Base-by-base conservation (phyloP, 2,329 filamentous ascomycete species). In the Reticulascus tulasneorum region DNA sequence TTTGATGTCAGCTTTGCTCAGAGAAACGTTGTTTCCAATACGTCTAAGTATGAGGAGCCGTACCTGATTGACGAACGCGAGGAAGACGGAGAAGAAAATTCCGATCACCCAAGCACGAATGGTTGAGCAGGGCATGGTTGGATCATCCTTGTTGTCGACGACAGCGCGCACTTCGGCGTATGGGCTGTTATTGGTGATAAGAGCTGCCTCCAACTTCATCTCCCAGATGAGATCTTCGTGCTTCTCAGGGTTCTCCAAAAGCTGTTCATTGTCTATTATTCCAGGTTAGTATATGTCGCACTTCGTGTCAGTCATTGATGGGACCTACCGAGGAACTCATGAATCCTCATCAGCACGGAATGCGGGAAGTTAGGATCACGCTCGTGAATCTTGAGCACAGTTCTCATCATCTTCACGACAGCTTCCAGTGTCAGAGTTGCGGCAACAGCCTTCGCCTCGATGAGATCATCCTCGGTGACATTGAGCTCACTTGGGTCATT, bases 101-200 rank as follows among this genome's bases (percentile, higher is more conserved):
- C 73, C 74, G 21, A 78, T 71, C 13, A 56, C 49, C 72, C 73
- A 77, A 36, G 67, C 68, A 9, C 74, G 69, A 31, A 78, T 64
- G 2, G 75, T 79, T 13, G 73, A 75, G 38, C 63, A 69, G 5
- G 72, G 73, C 6, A 63, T 57, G 5, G 45, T 53, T 2, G 65
- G 60, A 36, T 75, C 66, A 49, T 79, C 75, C 35, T 73, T 71
- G 48, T 77, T 76, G 50, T 70, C 67, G 13, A 76, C 71, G 3
- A 75, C 71, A 23, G 73, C 69, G 33, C 73, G 69, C 18, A 75
- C 72, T 50, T 77, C 73, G 38, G 74, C 66, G 46, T 77, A 79
- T 4, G 75, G 75, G 29, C 71, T 75, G 50, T 75, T 71, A 47
- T 71, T 71, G 30, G 64, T 72, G 42, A 75, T 71, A 38, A 76